These are phyloP conservation scores for Penicillium manginii DNA, from an alignment of 495 filamentous ascomycete genomes.

Conservation along the genomic window DNA sequence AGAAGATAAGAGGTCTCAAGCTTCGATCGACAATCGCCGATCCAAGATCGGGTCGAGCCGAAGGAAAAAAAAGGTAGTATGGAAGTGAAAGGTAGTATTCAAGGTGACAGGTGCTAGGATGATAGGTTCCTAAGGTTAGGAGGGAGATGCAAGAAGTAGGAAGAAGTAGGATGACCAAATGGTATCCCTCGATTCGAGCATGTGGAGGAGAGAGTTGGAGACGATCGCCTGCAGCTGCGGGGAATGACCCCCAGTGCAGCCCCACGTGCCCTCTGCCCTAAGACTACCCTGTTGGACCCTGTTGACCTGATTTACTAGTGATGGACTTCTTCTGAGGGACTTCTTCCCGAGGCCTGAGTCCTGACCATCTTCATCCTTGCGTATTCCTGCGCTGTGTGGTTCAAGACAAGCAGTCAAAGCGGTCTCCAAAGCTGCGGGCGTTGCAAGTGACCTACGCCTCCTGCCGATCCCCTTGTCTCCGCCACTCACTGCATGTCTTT, in stretches of 20 bases:
- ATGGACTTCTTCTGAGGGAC: background rate
- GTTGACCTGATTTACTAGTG: too few species aligned
- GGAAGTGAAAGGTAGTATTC: background rate
- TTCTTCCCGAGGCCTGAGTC: background rate
- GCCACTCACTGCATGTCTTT: slow-evolving; percentile 1
- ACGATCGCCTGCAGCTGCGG: background rate
- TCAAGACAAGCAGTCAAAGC: slow-evolving; percentile 1
- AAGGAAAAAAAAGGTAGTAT: background rate
- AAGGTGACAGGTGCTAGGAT: background rate
- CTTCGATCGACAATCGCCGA: background rate
- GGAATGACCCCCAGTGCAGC: too few species aligned
- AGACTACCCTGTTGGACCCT: background rate
- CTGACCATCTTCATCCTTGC: background rate
- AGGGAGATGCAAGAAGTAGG: background rate
- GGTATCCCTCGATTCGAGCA: slow-evolving; percentile 5
- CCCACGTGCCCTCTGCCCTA: slow-evolving; percentile 3
- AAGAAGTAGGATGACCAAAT: slow-evolving; percentile 1
- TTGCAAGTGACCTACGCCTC: slow-evolving; percentile 1
- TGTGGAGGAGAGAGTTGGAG: background rate
- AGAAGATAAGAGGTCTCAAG: background rate
- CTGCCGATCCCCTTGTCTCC: slow-evolving; percentile 1
- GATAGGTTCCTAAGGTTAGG: too few species aligned
- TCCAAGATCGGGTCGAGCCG: background rate
- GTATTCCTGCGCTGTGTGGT: background rate
- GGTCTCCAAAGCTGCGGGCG: background rate